These are phyloP conservation scores for Neurospora sp. DNA, from an alignment of 495 filamentous ascomycete genomes.

Conservation along the genomic window DNA sequence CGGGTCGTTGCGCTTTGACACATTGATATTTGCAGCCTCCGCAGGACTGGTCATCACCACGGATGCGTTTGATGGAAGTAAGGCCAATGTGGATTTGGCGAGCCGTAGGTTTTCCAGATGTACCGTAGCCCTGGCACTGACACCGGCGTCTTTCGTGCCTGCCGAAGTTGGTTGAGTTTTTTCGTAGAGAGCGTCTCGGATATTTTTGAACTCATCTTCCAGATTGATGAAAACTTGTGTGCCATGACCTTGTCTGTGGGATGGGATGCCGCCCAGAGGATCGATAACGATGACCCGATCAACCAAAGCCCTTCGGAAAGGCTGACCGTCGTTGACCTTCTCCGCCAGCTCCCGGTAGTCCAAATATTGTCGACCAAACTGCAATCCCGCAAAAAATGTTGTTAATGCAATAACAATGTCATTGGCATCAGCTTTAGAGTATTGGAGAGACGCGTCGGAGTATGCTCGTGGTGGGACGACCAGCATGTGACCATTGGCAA, in stretches of 20 bases:
- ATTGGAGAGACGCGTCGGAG: conserved; percentile 45
- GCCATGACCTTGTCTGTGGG: conserved; percentile 50
- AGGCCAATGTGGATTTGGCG: conserved; percentile 52
- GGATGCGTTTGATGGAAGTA: conserved; percentile 80
- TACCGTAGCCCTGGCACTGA: neutral
- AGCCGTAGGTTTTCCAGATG: conserved; percentile 70
- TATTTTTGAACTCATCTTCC: conserved; percentile 72
- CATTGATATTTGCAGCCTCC: conserved; percentile 54
- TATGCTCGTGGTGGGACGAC: conserved; percentile 65
- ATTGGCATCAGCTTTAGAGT: conserved; percentile 48
- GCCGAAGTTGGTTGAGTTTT: neutral
- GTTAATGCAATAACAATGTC: conserved; percentile 64
- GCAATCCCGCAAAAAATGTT: conserved; percentile 57
- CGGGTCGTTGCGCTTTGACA: conserved; percentile 28
- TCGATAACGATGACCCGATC: conserved; percentile 89
- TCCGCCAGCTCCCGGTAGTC: conserved; percentile 15
- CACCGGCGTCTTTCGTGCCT: neutral
- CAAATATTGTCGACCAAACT: conserved; percentile 16
- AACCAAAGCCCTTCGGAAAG: conserved; percentile 47
- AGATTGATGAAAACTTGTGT: conserved; percentile 92
- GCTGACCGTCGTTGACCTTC: conserved; percentile 34
- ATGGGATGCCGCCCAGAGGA: conserved; percentile 76
- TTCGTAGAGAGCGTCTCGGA: conserved; percentile 47
- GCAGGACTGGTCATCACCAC: conserved; percentile 76
- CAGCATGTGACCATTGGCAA: conserved; percentile 69